Evolutionary conservation across 495 filamentous ascomycete genomes (phyloP), one percentile per base, ranked within the genome.

Genomic region (Friedmanniomyces simplex): DNA sequence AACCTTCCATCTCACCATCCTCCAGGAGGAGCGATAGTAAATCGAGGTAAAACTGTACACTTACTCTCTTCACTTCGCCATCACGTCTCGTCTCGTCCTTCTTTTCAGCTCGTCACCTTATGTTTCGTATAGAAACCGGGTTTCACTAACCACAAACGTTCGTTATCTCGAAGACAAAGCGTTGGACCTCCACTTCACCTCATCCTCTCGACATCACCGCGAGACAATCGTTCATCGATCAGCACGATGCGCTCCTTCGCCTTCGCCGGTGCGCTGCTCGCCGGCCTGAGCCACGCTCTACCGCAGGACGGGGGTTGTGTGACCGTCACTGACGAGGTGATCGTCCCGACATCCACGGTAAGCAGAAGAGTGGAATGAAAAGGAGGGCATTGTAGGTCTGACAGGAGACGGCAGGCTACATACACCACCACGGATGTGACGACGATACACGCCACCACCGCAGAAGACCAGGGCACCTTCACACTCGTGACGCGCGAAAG

Each of bases 381-480:
- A 10, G 4, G n/a, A n/a, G n/a, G n/a, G n/a, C n/a, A n/a, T n/a
- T n/a, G n/a, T n/a, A n/a, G n/a, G n/a, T n/a, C n/a, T 50, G 25
- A 50, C 47, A 11, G 22, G 11, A 24, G 12, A 6, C 6, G 12
- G 18, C 50, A 52, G 50, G n/a, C n/a, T 18, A 54, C 52, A 11
- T 60, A 54, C 57, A 54, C 52, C 0, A 48, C 24, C 41, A 60
- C 57, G 13, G 10, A 54, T 34, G 51, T 55, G 12, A 26, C 46
- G 41, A 60, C 57, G 1, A 60, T 34, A n/a, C n/a, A 20, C 21
- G 50, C 57, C 14, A 48, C 51, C 2, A 60, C 57, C 4, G 51
- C 57, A 16, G 47, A 60, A 1, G 41, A 60, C 24, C 28, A 55
- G n/a, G 57, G 57, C 18, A 60, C 57, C 20, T 60, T 60, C 30